Percentiles rank a stretch among this genome's conserved stretches.
phyloP scores from a whole-genome alignment of 331 rosid species.

The Pyrus hybrid region DNA sequence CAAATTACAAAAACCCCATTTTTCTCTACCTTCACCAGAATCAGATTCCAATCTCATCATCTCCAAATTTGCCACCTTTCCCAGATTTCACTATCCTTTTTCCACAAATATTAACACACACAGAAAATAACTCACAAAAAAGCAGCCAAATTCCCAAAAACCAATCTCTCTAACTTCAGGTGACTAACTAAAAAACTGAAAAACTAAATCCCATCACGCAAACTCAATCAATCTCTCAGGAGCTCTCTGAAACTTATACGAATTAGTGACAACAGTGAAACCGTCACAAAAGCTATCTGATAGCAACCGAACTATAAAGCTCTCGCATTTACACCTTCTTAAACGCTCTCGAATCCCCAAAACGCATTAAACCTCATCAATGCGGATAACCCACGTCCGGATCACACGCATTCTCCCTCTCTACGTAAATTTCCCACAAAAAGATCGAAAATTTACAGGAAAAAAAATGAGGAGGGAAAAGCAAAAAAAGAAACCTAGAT shows the following conservation, averaged over 20 bases:
- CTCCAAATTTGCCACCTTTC: not conserved
- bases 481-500: not conserved
- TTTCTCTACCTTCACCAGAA: not conserved
- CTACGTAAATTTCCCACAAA: not conserved
- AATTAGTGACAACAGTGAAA: not conserved
- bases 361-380: conserved; percentile 24
- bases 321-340: not conserved
- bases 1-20: not conserved
- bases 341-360: not conserved
- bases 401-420: conserved; percentile 19
- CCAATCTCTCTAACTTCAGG: not conserved
- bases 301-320: conserved; percentile 2
- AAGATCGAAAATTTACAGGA: not conserved
- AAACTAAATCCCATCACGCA: not conserved
- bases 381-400: conserved; percentile 10
- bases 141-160: not conserved
- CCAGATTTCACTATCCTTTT: not conserved
- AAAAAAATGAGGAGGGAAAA: not conserved
- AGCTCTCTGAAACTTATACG: not conserved
- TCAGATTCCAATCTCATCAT: not conserved
- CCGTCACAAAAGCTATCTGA: not conserved
- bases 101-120: not conserved
- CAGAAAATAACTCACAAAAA: not conserved
- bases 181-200: not conserved
- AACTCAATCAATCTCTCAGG: not conserved